Evolutionary conservation across 148 eudicot species (phyloP).

Genomic region (Fagopyrum tataricum): DNA sequence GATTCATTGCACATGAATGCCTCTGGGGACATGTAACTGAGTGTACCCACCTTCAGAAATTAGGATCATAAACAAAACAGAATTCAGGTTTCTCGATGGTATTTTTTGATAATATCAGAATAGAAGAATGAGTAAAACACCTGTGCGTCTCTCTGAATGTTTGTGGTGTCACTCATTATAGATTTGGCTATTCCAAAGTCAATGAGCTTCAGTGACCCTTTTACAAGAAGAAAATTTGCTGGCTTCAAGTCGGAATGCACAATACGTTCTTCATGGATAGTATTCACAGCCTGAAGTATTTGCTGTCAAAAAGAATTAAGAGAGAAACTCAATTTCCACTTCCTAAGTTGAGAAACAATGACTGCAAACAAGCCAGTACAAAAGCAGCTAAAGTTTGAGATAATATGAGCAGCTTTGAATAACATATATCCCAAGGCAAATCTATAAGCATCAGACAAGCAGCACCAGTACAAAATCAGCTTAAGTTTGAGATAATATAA

Average conservation of each 20-base stretch:
- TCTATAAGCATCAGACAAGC: not conserved
- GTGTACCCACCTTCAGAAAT: constrained; percentile 72
- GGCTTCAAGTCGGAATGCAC: constrained; percentile 97
- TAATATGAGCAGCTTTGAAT: not conserved
- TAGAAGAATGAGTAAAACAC: constrained; percentile 19
- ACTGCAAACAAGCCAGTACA: not conserved
- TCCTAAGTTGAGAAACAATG: not conserved
- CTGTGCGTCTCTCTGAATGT: constrained; percentile 94
- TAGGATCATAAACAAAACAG: constrained; percentile 11
- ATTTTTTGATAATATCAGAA: not conserved
- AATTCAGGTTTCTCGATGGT: not conserved
- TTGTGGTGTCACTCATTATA: constrained; percentile 91
- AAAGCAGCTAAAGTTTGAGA: not conserved
- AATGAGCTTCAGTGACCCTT: constrained; percentile 83
- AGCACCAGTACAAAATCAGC: not conserved
- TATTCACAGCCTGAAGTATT: constrained; percentile 88
- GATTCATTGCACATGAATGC: constrained; percentile 93
- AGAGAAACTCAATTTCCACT: constrained; percentile 3
- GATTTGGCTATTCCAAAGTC: constrained; percentile 99
- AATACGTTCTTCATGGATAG: constrained; percentile 91
- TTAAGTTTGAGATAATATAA: no score
- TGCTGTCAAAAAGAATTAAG: constrained; percentile 45
- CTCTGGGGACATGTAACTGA: constrained; percentile 97
- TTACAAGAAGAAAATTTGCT: constrained; percentile 93
- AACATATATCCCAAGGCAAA: not conserved